Evolutionary conservation across 139 green algal genomes (phyloP).

Genomic region (Micractinium sp.): DNA sequence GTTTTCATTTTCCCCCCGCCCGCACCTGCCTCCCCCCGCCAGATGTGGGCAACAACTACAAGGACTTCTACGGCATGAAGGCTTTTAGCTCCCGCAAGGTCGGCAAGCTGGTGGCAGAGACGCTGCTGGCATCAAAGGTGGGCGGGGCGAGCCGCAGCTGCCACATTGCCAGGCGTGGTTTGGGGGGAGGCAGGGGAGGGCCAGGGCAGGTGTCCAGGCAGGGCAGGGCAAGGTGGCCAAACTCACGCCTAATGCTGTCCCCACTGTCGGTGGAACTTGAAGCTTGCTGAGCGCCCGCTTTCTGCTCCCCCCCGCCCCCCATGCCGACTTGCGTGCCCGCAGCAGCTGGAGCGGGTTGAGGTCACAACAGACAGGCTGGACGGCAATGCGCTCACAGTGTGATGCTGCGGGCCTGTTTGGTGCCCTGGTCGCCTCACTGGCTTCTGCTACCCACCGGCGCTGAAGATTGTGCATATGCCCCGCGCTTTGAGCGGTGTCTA

Average conservation of each 20-base stretch:
- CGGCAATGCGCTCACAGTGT: background rate
- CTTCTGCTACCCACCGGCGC: too few species aligned
- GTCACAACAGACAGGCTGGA: background rate
- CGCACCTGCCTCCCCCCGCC: background rate
- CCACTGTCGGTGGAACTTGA: too few species aligned
- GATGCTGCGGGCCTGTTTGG: too few species aligned
- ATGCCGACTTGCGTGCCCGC: background rate
- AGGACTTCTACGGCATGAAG: slow-evolving; percentile 4
- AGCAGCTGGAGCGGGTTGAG: background rate
- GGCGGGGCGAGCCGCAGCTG: background rate
- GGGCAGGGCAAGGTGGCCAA: background rate
- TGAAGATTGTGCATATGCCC: too few species aligned
- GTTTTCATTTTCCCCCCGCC: background rate
- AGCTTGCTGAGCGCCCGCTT: too few species aligned
- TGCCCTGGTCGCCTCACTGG: too few species aligned
- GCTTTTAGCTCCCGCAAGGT: background rate
- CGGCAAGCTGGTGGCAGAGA: background rate
- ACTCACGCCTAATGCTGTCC: too few species aligned
- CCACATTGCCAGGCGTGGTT: background rate
- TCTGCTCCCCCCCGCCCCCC: background rate
- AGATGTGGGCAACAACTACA: slow-evolving; percentile 1
- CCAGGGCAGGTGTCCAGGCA: background rate
- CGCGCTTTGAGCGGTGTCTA: too few species aligned
- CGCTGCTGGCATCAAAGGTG: slow-evolving; percentile 8
- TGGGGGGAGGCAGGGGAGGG: background rate